Percentiles rank a stretch among this genome's conserved stretches.
These are phyloP conservation scores for Fusarium guadeloupense DNA, from an alignment of 2,329 filamentous ascomycete species.

Conservation along the genomic window DNA sequence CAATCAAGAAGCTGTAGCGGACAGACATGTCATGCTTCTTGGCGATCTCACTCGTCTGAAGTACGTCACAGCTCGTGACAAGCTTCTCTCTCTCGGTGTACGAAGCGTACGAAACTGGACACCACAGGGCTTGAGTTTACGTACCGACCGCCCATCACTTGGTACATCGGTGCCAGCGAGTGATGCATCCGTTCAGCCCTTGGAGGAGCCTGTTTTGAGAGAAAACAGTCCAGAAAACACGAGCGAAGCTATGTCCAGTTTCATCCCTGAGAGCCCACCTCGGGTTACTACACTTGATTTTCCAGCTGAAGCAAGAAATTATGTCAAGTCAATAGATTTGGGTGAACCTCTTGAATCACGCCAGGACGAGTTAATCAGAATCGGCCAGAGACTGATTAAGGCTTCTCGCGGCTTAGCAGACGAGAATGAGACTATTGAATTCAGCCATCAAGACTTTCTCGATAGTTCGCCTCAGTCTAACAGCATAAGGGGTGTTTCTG, in stretches of 20 bases:
- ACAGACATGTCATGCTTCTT: constrained; percentile 32
- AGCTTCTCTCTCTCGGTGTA: constrained; percentile 22
- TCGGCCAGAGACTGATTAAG: constrained; percentile 35
- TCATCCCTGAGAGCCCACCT: background rate
- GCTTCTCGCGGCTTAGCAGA: constrained; percentile 1
- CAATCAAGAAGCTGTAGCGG: background rate
- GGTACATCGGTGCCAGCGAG: constrained; percentile 30
- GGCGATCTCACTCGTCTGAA: constrained; percentile 13
- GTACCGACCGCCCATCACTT: background rate
- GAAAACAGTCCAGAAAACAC: background rate
- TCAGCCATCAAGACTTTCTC: constrained; percentile 24
- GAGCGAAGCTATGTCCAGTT: background rate
- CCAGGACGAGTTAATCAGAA: constrained; percentile 22
- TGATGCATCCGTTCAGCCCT: constrained; percentile 18
- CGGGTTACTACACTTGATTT: constrained; percentile 9
- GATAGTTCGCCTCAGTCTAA: constrained; percentile 4
- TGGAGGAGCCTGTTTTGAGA: background rate
- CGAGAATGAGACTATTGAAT: background rate
- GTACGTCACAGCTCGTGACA: constrained; percentile 31
- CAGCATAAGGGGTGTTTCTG: constrained; percentile 3
- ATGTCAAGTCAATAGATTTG: constrained; percentile 19
- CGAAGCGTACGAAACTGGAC: constrained; percentile 23
- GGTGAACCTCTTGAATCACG: constrained; percentile 12
- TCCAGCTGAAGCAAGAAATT: constrained; percentile 13
- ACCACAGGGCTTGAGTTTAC: background rate